Evolutionary conservation across 306 rosid species (phyloP), one percentile per base, ranked within the genome.

Genomic region (Abrus precatorius): DNA sequence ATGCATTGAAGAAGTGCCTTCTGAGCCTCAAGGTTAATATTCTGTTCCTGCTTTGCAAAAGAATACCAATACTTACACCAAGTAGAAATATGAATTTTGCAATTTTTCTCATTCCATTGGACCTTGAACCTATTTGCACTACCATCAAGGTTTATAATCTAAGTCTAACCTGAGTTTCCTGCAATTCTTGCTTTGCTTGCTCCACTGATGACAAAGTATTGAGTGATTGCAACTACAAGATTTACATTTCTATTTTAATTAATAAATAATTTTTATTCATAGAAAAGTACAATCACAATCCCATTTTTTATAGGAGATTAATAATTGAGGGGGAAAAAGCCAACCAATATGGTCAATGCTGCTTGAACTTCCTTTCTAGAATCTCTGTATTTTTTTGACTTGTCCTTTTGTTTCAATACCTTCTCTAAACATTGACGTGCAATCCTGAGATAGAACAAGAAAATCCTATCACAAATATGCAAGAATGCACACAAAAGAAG

Each of bases 221-320:
- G 72, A 85, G 87, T 55, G 98, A 91, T 85, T 91, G 95, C 86
- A 94, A 72, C 98, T 94, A 88, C 59, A 83, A 80, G 78, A 69
- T 12, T 82, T 63, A 69, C 62, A 57, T 52, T 72, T 74, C 41
- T 40, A 75, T 78, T 60, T 28, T 40, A 55, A 48, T 76, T 44
- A 67, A 47, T 38, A 75, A 48, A 49, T 20, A 9, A 28, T 6
- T 52, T 47, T 72, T 48, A 55, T 10, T 29, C 50, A 40, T 36
- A 56, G 9, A 64, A 72, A 57, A 55, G 72, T 38, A 49, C 60
- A 53, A 50, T 7, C 36, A 57, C 45, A 56, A 73, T 59, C 48
- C 45, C 60, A 65, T 54, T 32, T 41, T 52, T 63, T 71, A 71
- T 48, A 54, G 74, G 60, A 41, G 65, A 53, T 60, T 57, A 63